These are phyloP conservation scores for Diaporthe velutina DNA, from an alignment of 2,329 filamentous ascomycete genomes.

Conservation along the genomic window DNA sequence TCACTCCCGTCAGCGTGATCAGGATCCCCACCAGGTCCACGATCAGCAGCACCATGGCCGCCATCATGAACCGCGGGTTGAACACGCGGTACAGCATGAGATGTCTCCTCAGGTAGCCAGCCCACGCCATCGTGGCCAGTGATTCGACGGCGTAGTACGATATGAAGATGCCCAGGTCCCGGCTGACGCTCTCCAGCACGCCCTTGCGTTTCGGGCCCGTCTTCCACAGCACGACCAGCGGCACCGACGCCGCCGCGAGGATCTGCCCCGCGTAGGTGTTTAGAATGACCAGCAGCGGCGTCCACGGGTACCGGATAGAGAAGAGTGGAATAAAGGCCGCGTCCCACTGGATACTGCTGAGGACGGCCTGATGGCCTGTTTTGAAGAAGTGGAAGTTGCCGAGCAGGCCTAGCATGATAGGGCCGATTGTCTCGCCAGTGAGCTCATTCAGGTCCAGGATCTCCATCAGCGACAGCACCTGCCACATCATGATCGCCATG, in stretches of 20 bases:
- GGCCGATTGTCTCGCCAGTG: slow-evolving; percentile 81
- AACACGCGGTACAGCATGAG: slow-evolving; percentile 98
- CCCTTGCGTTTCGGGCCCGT: slow-evolving; percentile 79
- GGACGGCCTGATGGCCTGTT: slow-evolving; percentile 92
- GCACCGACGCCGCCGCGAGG: slow-evolving; percentile 82
- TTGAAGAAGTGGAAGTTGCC: slow-evolving; percentile 98
- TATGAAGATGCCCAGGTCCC: slow-evolving; percentile 80
- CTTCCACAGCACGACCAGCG: slow-evolving; percentile 90
- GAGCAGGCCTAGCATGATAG: slow-evolving; percentile 86
- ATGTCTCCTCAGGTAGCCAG: slow-evolving; percentile 87
- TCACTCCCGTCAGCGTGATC: slow-evolving; percentile 79
- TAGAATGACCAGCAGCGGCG: slow-evolving; percentile 81
- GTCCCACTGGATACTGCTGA: slow-evolving; percentile 95
- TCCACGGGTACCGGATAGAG: slow-evolving; percentile 89
- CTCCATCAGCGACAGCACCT: slow-evolving; percentile 83
- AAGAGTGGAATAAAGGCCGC: slow-evolving; percentile 90
- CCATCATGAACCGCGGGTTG: slow-evolving; percentile 89
- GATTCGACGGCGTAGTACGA: slow-evolving; percentile 87
- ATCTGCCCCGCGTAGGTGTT: slow-evolving; percentile 95
- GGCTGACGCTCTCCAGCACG: slow-evolving; percentile 77
- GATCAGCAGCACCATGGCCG: slow-evolving; percentile 76
- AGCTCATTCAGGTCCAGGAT: slow-evolving; percentile 72
- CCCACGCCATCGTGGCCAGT: slow-evolving; percentile 90
- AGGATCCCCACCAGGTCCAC: slow-evolving; percentile 82
- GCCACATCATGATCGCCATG: slow-evolving; percentile 86